A percentile compares a stretch with the other conserved stretches of the same genome.
These are phyloP conservation scores for Exserohilum turcica DNA, from an alignment of 2,329 filamentous ascomycete genomes.

Conservation along the genomic window DNA sequence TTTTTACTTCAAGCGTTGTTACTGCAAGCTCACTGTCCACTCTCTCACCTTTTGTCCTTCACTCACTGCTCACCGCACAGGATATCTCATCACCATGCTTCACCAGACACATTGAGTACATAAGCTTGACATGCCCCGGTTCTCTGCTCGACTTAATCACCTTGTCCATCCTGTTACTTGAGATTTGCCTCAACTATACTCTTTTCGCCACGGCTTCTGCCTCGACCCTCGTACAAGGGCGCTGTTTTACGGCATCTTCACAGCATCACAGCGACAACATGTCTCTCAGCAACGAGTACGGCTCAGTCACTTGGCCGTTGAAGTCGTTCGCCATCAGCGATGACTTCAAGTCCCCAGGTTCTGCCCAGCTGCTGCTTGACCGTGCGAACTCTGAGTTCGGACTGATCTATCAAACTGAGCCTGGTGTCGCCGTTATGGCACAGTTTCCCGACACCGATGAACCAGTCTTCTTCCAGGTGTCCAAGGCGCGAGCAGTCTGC, in stretches of 20 bases:
- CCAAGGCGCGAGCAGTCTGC: constrained; percentile 16
- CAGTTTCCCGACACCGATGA: constrained; percentile 18
- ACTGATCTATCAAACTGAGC: constrained; percentile 7
- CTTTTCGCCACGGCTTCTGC: background rate
- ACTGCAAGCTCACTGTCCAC: background rate
- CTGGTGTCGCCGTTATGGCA: background rate
- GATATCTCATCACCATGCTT: background rate
- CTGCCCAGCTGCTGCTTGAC: constrained; percentile 16
- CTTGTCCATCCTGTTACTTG: background rate
- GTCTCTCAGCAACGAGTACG: background rate
- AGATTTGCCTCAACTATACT: background rate
- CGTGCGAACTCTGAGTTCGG: constrained; percentile 25
- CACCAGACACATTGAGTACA: background rate
- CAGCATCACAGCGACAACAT: background rate
- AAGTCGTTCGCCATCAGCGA: constrained; percentile 13
- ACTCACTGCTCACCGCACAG: background rate
- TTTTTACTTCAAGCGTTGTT: background rate
- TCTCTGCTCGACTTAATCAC: background rate
- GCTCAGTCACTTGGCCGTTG: constrained; percentile 14
- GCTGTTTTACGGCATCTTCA: background rate
- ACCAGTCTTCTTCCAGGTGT: constrained; percentile 22
- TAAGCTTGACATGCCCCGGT: background rate
- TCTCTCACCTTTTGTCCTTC: background rate
- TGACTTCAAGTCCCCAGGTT: constrained; percentile 7
- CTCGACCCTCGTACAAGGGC: background rate